These are phyloP conservation scores for Besnoitia besnoiti DNA, from an alignment of 169 alveolate genomes.

Conservation along the genomic window DNA sequence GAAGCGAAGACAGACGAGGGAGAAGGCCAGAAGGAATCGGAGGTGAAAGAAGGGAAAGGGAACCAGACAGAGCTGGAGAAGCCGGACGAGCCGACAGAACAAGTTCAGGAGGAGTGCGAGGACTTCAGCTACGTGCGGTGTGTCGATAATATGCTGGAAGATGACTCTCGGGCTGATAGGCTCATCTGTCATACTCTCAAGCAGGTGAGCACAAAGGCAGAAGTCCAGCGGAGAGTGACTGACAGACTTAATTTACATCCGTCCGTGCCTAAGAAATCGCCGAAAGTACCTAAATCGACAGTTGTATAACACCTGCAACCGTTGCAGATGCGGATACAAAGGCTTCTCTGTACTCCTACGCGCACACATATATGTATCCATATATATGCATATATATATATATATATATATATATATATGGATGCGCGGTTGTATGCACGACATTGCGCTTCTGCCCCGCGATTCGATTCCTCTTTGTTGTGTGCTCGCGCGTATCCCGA, in stretches of 20 bases:
- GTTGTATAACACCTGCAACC: no score
- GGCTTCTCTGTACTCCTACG: background rate
- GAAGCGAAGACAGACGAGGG: background rate
- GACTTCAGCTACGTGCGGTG: slow-evolving; percentile 62
- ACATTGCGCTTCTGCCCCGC: background rate
- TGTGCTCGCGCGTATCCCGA: no score
- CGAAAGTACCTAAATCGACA: background rate
- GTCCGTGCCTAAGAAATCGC: background rate
- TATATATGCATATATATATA: background rate
- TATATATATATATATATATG: background rate
- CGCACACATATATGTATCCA: background rate
- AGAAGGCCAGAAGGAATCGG: slow-evolving; percentile 1
- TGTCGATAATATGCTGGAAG: slow-evolving; percentile 30
- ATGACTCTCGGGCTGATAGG: slow-evolving; percentile 26
- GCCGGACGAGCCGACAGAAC: background rate
- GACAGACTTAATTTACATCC: background rate
- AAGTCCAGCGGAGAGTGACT: no score
- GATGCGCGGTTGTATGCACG: background rate
- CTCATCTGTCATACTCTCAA: background rate
- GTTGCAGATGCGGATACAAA: no score
- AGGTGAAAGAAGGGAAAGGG: background rate
- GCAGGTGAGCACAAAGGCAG: slow-evolving; percentile 28
- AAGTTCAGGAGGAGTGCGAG: slow-evolving; percentile 28
- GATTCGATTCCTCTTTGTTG: background rate
- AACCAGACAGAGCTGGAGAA: background rate